phyloP scores from a whole-genome alignment of 176 grass and related monocot species.

The Thinopyrum elongatum region DNA sequence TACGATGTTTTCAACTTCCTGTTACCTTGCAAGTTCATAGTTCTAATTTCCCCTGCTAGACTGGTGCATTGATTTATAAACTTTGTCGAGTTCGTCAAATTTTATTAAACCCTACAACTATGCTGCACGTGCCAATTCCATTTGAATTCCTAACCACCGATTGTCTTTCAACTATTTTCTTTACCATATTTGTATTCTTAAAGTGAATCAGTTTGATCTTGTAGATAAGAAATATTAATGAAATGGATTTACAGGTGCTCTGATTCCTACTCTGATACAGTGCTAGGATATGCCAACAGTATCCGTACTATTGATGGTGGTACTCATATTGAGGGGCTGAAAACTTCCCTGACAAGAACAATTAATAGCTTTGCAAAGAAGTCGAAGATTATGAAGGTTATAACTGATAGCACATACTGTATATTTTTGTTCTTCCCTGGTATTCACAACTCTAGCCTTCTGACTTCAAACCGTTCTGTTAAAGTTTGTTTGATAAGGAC shows the following conservation, averaged over 20 bases:
- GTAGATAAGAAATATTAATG: not conserved
- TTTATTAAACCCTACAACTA: not conserved
- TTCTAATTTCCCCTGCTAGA: not conserved
- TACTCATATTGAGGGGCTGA: slow-evolving; percentile 96
- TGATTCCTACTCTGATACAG: slow-evolving; percentile 94
- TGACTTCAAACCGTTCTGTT: not conserved
- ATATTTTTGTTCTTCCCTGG: not conserved
- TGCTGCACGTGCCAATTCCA: not conserved
- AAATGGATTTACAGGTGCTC: slow-evolving; percentile 64
- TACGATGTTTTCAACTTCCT: not conserved
- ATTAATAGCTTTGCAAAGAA: slow-evolving; percentile 92
- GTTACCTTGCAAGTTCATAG: not conserved
- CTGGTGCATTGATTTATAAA: not conserved
- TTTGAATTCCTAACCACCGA: not conserved
- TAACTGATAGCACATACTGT: slow-evolving; percentile 32
- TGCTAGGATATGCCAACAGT: slow-evolving; percentile 97
- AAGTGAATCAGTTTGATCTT: not conserved
- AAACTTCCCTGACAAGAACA: slow-evolving; percentile 86
- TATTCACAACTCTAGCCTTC: not conserved
- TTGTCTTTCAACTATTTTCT: not conserved
- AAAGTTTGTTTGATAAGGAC: not conserved
- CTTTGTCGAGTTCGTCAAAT: not conserved
- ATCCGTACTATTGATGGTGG: slow-evolving; percentile 98
- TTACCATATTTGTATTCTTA: not conserved
- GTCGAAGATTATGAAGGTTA: slow-evolving; percentile 83